Percentiles rank a stretch among this genome's conserved stretches.
phyloP scores from a whole-genome alignment of 2,329 filamentous ascomycete species.

The Aspergillus sp. region DNA sequence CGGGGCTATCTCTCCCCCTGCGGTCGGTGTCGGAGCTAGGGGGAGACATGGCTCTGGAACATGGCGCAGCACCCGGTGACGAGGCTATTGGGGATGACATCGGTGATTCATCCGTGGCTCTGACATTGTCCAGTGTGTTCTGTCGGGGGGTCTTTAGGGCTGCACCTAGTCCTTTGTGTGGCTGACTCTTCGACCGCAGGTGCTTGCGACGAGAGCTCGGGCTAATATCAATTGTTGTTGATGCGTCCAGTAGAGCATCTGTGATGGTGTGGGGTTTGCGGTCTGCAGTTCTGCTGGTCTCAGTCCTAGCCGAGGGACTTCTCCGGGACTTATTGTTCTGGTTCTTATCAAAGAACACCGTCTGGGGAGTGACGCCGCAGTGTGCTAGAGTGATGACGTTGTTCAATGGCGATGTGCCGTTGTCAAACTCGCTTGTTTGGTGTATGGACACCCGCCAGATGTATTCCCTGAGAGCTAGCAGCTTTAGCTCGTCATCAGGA shows the following conservation, averaged over 20 bases:
- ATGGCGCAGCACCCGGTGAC: slow-evolving; percentile 30
- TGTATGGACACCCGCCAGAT: slow-evolving; percentile 81
- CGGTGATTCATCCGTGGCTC: slow-evolving; percentile 23
- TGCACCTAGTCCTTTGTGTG: slow-evolving; percentile 31
- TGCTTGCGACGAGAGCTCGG: slow-evolving; percentile 49
- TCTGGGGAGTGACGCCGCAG: slow-evolving; percentile 77
- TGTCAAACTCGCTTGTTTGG: slow-evolving; percentile 54
- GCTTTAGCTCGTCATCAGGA: slow-evolving; percentile 82
- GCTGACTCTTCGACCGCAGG: slow-evolving; percentile 39
- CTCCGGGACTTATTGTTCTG: slow-evolving; percentile 48
- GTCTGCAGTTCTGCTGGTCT: slow-evolving; percentile 33
- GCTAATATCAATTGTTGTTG: slow-evolving; percentile 73
- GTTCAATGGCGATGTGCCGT: slow-evolving; percentile 52
- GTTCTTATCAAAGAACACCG: slow-evolving; percentile 85
- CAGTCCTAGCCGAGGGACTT: slow-evolving; percentile 22
- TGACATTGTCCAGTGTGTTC: slow-evolving; percentile 21
- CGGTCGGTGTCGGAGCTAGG: slow-evolving; percentile 33
- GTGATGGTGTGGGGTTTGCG: slow-evolving; percentile 71
- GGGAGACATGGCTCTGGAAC: slow-evolving; percentile 33
- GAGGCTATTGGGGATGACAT: slow-evolving; percentile 35
- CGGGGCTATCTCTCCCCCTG: slow-evolving; percentile 22
- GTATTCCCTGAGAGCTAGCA: slow-evolving; percentile 82
- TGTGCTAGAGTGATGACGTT: slow-evolving; percentile 72
- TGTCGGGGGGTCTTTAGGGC: slow-evolving; percentile 15
- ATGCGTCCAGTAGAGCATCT: slow-evolving; percentile 87